phyloP scores from a whole-genome alignment of 2,329 filamentous ascomycete species.

The Sordariomycetes sp. region DNA sequence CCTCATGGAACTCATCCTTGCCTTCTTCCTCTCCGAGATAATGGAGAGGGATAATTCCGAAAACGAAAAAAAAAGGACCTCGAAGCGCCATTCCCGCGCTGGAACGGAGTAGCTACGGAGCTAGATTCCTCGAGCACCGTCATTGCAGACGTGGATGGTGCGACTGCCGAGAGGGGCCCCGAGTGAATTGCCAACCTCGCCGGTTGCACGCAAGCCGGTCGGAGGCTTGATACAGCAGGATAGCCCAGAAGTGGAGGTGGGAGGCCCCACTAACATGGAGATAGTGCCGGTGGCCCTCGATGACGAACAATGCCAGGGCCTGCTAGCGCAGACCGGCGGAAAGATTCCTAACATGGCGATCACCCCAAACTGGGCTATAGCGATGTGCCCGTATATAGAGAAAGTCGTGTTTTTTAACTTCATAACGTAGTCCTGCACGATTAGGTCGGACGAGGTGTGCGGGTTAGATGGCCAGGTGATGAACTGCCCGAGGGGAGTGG shows the following conservation, averaged over 20 bases:
- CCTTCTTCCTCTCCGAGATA: too few species aligned
- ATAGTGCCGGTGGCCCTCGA: constrained; percentile 24
- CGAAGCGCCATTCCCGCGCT: too few species aligned
- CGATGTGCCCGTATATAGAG: constrained; percentile 21
- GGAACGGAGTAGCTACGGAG: too few species aligned
- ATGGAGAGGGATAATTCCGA: too few species aligned
- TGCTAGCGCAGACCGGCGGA: constrained; percentile 27
- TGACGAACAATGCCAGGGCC: constrained; percentile 27
- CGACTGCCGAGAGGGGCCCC: too few species aligned
- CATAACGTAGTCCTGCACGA: not conserved
- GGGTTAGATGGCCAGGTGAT: not conserved
- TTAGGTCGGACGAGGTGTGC: not conserved
- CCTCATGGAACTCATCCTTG: too few species aligned
- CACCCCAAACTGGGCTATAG: constrained; percentile 37
- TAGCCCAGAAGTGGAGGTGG: constrained; percentile 14
- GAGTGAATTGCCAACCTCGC: too few species aligned
- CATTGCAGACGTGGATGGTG: too few species aligned
- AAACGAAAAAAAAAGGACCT: too few species aligned
- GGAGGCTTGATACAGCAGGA: too few species aligned
- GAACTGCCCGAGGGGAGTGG: not conserved
- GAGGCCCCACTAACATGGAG: constrained; percentile 33
- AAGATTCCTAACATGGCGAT: constrained; percentile 32
- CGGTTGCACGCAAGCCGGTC: too few species aligned
- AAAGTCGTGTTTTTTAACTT: not conserved
- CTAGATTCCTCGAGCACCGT: too few species aligned